phyloP scores from a whole-genome alignment of 2,329 filamentous ascomycete genomes.

The Neoarthrinium moseri region DNA sequence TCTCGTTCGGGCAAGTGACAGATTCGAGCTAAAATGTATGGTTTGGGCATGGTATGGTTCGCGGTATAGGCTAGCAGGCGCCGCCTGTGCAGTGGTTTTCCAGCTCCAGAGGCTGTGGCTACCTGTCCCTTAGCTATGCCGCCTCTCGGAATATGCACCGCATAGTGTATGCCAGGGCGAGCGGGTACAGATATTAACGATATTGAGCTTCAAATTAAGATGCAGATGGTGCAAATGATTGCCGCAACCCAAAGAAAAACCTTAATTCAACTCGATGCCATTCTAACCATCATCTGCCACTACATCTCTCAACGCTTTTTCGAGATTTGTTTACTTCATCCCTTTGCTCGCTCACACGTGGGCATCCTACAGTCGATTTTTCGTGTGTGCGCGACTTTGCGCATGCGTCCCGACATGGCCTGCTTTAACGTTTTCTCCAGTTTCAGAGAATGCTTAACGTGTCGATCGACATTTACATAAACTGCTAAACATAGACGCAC shows the following conservation, averaged over 20 bases:
- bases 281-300: too few species aligned
- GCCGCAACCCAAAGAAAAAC: slow-evolving; percentile 10
- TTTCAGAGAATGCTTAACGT: not conserved
- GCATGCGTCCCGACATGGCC: too few species aligned
- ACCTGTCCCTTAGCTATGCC: not conserved
- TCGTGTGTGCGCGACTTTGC: too few species aligned
- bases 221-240: slow-evolving; percentile 5
- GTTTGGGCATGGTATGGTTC: too few species aligned
- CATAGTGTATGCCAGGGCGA: slow-evolving; percentile 10
- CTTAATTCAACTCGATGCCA: slow-evolving; percentile 7
- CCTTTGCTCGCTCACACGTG: too few species aligned
- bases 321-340: too few species aligned
- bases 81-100: slow-evolving; percentile 1
- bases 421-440: too few species aligned
- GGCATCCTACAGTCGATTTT: too few species aligned
- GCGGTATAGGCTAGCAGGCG: not conserved
- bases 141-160: slow-evolving; percentile 10
- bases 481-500: not conserved
- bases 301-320: too few species aligned
- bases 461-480: not conserved
- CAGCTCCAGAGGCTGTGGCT: not conserved
- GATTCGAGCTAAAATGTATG: not conserved
- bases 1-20: slow-evolving; percentile 5
- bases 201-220: slow-evolving; percentile 10
- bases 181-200: slow-evolving; percentile 9